These are phyloP conservation scores for Clarireedia paspali DNA, from an alignment of 2,329 filamentous ascomycete genomes.

Conservation along the genomic window DNA sequence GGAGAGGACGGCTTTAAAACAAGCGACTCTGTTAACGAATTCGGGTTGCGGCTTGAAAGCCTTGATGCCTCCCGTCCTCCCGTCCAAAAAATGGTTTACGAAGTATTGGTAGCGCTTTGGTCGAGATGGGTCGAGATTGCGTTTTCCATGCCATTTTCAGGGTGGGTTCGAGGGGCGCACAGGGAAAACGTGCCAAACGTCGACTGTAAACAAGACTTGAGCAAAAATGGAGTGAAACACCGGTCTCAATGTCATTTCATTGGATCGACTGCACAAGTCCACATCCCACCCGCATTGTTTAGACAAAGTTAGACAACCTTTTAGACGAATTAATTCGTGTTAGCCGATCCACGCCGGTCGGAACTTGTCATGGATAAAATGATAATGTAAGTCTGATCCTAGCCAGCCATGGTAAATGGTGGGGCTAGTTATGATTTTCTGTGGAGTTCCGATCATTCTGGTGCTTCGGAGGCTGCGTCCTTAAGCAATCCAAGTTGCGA, in stretches of 20 bases:
- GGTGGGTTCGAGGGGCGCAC: neutral
- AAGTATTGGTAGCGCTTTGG: neutral
- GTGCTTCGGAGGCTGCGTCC: neutral
- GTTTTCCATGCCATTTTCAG: constrained; percentile 4
- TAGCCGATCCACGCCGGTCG: neutral
- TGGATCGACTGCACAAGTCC: neutral
- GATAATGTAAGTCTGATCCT: constrained; percentile 1
- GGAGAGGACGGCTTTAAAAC: neutral
- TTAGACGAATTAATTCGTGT: neutral
- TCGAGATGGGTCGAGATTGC: constrained; percentile 6
- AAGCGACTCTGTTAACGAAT: too few relatives aligned
- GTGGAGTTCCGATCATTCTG: constrained; percentile 3
- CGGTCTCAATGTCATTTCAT: neutral
- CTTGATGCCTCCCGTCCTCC: neutral
- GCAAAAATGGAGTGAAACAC: neutral
- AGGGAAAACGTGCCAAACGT: constrained; percentile 6
- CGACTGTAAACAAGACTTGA: neutral
- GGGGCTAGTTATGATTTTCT: neutral
- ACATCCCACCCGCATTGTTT: neutral
- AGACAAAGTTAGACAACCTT: neutral
- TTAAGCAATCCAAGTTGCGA: neutral
- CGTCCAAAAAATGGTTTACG: neutral
- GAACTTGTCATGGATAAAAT: constrained; percentile 2
- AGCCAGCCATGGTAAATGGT: neutral
- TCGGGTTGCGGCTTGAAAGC: neutral